Evolutionary conservation across 768 basidiomycete genomes (phyloP).

Genomic region (Paxillus ammoniavirescens): DNA sequence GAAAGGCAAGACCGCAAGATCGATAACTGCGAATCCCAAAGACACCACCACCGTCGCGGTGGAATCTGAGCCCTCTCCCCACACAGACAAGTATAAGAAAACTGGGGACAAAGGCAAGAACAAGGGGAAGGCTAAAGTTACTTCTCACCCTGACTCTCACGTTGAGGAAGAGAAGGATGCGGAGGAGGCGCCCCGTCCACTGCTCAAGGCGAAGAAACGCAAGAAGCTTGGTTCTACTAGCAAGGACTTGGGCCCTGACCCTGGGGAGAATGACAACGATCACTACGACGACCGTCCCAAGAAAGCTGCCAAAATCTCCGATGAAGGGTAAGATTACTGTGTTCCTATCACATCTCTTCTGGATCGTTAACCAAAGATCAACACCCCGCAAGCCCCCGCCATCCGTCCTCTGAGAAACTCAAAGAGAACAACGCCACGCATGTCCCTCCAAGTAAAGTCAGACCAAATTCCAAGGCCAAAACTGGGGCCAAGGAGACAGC

Average conservation of each 20-base stretch:
- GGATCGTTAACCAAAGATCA: neutral
- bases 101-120: neutral
- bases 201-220: constrained; percentile 13
- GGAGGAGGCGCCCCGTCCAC: neutral
- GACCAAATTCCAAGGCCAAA: neutral
- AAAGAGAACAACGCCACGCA: constrained; percentile 32
- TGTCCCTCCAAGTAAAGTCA: neutral
- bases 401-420: constrained; percentile 27
- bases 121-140: neutral
- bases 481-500: neutral
- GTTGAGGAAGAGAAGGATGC: neutral
- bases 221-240: neutral
- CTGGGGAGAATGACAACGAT: constrained; percentile 16
- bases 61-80: neutral
- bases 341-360: neutral
- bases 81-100: neutral
- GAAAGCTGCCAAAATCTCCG: constrained; percentile 19
- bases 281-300: constrained; percentile 21
- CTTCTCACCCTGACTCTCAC: neutral
- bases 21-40: neutral
- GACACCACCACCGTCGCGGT: neutral
- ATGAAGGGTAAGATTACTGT: constrained; percentile 12
- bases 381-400: constrained; percentile 1
- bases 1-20: constrained; percentile 10
- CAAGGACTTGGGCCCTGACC: neutral